Evolutionary conservation across 352 stramenopile species (phyloP), one percentile per base, ranked within the genome.

Genomic region (Globisporangium solare): DNA sequence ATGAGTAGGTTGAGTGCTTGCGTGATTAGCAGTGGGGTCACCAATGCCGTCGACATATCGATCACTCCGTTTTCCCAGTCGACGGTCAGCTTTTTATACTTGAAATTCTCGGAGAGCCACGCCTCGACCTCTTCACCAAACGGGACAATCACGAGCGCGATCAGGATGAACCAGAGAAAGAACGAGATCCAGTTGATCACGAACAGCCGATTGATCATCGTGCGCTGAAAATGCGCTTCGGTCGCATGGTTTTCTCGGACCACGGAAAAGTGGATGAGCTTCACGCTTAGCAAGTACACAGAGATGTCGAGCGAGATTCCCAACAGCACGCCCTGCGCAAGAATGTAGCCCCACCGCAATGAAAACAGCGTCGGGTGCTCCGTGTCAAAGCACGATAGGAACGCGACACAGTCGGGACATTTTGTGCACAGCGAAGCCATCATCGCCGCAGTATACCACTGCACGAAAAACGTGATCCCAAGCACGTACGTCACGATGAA

Each of bases 151-250:
- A 93, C 76, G 56, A 94, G 94, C 10, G 86, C 82, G 37, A 95
- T 92, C 42, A 94, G 60, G 53, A 95, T 92, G 51, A 94, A 95
- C 86, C 84, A 95, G 40, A 92, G 63, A 56, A 95, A 95, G 56
- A 94, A 94, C 17, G 84, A 93, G 48, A 94, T 91, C 86, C 86
- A 95, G 60, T 93, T 94, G 64, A 95, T 94, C 20, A 78, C 72
- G 53, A 95, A 95, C 13, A 94, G 57, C 0, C 84, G 84, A 61
- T 88, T 92, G 66, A 92, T 74, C 82, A 92, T 92, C 52, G 84
- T 90, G 15, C 79, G 70, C 39, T 94, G 80, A 50, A 92, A 89
- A 43, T 94, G 82, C 5, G 77, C 77, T 21, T 92, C 82, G 7
- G 80, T 92, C 40, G 70, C 77, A 53, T 92, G 83, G 67, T 94